Conservation (phyloP, 1,139 yeast genomes). For the Magnusiomyces clavatus region DNA sequence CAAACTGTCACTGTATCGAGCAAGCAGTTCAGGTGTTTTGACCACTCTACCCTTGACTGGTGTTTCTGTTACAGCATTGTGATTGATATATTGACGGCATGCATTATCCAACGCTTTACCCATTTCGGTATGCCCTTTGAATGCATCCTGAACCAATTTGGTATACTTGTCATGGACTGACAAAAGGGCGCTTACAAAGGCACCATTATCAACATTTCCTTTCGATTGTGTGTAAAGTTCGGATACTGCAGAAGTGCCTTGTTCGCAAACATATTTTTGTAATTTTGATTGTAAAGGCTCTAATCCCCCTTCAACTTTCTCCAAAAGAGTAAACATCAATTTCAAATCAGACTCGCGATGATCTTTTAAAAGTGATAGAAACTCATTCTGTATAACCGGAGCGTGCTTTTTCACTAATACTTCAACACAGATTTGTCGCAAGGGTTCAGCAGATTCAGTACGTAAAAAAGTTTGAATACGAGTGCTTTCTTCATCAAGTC, state of each 20-base stretch:
- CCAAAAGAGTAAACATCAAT: constrained; percentile 68
- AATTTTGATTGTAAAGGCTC: constrained; percentile 70
- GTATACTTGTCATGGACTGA: constrained; percentile 61
- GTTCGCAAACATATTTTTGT: constrained; percentile 64
- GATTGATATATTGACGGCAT: constrained; percentile 76
- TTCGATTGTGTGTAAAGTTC: constrained; percentile 49
- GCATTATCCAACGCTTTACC: constrained; percentile 87
- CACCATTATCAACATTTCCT: constrained; percentile 55
- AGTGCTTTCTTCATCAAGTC: constrained; percentile 75
- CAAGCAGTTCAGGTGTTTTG: constrained; percentile 79
- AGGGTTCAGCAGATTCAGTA: constrained; percentile 73
- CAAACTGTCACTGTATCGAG: constrained; percentile 79
- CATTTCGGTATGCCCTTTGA: constrained; percentile 69
- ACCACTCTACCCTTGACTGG: constrained; percentile 31
- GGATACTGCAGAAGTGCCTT: constrained; percentile 63
- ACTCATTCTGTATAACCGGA: constrained; percentile 67
- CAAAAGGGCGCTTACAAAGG: constrained; percentile 71
- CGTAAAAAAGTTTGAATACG: constrained; percentile 75
- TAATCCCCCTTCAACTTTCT: constrained; percentile 59
- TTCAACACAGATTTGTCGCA: constrained; percentile 66
- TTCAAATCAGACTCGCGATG: constrained; percentile 71
- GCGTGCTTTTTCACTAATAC: constrained; percentile 78
- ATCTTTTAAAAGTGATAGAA: constrained; percentile 62
- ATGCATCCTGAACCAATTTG: constrained; percentile 59
- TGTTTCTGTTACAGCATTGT: constrained; percentile 72